Evolutionary conservation across 345 rosid genomes (phyloP).

Genomic region (Arabidopsis arenosa): DNA sequence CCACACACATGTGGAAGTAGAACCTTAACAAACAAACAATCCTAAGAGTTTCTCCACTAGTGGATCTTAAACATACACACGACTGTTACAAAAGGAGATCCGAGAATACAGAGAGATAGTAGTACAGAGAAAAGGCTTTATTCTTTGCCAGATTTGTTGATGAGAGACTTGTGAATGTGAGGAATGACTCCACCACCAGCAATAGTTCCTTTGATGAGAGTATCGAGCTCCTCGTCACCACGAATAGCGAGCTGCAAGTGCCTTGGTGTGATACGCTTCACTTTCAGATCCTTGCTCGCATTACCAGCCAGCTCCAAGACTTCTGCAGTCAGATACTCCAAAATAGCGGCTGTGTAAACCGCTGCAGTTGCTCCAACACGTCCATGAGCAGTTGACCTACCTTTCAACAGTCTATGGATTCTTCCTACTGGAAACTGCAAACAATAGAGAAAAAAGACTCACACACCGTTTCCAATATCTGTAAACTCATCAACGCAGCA

Average conservation of each 20-base stretch:
- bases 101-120: not conserved
- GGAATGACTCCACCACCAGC: constrained; percentile 86
- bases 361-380: constrained; percentile 81
- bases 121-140: constrained; percentile 3
- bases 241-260: constrained; percentile 75
- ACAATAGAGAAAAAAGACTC: not conserved
- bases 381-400: constrained; percentile 71
- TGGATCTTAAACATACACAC: constrained; percentile 10
- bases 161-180: constrained; percentile 79
- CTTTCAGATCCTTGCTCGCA: constrained; percentile 77
- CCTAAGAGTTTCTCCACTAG: constrained; percentile 30
- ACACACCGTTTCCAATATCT: not conserved
- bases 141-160: constrained; percentile 71
- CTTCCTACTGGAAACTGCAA: constrained; percentile 80
- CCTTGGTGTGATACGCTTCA: constrained; percentile 72
- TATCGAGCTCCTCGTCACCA: constrained; percentile 76
- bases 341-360: constrained; percentile 69
- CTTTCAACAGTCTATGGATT: constrained; percentile 63
- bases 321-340: constrained; percentile 74
- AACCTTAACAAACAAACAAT: constrained; percentile 32
- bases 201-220: constrained; percentile 79
- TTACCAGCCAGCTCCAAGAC: constrained; percentile 77
- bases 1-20: constrained; percentile 37
- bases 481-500: not conserved
- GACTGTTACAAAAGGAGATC: constrained; percentile 12